Percentiles rank a stretch among this genome's conserved stretches.
phyloP scores from a whole-genome alignment of 192 early-diverging fungal genomes.

The Linderina pennispora region DNA sequence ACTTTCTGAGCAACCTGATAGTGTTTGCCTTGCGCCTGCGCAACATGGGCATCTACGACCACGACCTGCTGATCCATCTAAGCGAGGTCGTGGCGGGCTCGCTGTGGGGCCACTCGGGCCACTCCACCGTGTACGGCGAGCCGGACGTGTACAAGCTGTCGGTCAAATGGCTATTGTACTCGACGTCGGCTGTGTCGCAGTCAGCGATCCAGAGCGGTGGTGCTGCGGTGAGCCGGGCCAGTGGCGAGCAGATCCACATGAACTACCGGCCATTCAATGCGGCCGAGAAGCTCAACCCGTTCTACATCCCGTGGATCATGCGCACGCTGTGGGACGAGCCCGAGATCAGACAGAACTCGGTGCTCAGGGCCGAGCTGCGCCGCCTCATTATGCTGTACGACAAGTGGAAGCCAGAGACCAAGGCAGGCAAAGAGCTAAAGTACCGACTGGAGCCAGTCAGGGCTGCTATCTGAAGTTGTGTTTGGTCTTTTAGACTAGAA shows the following conservation, averaged over 20 bases:
- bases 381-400: conserved; percentile 64
- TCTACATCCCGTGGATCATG: conserved; percentile 91
- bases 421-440: conserved; percentile 75
- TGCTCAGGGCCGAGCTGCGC: conserved; percentile 59
- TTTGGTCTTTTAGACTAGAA: conserved; percentile 3
- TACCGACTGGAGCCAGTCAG: conserved; percentile 86
- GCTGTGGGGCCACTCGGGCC: conserved; percentile 82
- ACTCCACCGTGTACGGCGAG: conserved; percentile 92
- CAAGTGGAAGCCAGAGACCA: conserved; percentile 71
- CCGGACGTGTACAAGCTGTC: conserved; percentile 71
- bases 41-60: conserved; percentile 84
- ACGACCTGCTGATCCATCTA: conserved; percentile 79
- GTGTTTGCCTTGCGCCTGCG: conserved; percentile 81
- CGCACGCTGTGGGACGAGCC: conserved; percentile 72
- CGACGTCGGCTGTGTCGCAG: conserved; percentile 17
- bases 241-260: conserved; percentile 32
- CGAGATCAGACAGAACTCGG: conserved; percentile 47
- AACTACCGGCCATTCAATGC: conserved; percentile 58
- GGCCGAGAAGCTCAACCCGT: conserved; percentile 74
- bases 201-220: not conserved
- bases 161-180: conserved; percentile 46
- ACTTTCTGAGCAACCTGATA: conserved; percentile 84
- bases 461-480: conserved; percentile 46
- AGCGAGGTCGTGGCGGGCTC: conserved; percentile 83
- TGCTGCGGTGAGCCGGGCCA: not conserved